Evolutionary conservation across 768 basidiomycete species (phyloP), one percentile per base, ranked within the genome.

Genomic region (Saitozyma sp.): DNA sequence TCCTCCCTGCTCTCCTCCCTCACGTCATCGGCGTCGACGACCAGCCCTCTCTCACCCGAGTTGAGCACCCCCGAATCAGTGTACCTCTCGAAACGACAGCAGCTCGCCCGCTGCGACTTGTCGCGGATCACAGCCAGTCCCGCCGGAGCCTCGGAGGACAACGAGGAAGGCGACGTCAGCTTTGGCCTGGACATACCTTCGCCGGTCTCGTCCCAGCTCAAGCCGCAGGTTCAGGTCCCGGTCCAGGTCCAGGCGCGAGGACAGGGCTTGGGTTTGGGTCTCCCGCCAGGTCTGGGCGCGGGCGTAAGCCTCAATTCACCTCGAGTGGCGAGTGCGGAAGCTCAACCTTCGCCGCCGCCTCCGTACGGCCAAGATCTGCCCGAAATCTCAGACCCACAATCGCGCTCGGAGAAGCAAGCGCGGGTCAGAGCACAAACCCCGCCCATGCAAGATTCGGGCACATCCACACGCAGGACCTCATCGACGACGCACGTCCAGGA

Each of bases 341-440:
- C 63, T 3, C 55, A 74, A 50, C 64, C 73, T 3, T 74, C 73
- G 3, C 73, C 73, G n/a, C 73, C 73, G 9, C 73, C 73, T 13
- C 73, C 73, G 10, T 74, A 74, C 41, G 73, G 73, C 40, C 66
- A 59, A 17, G 62, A 63, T 11, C 66, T 70, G 3, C 61, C 58
- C 14, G 37, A 42, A 39, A 1, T 29, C 29, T 29, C 29, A 29
- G 29, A 29, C 29, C 5, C 29, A 29, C 52, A 48, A 11, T 16
- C 17, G 38, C 43, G 48, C n/a, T n/a, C 16, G 39, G 17, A 9
- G 4, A 56, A 54, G 14, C 29, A 29, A 29, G 29, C 38, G 6
- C 56, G 37, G 14, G 6, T 41, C 9, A 16, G n/a, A 10, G 19
- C 65, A 3, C 56, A 19, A 3, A 67, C 66, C 7, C 63, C 59